These are phyloP conservation scores for Puccinia horiana DNA, from an alignment of 1,284 basidiomycete species.

Conservation along the genomic window DNA sequence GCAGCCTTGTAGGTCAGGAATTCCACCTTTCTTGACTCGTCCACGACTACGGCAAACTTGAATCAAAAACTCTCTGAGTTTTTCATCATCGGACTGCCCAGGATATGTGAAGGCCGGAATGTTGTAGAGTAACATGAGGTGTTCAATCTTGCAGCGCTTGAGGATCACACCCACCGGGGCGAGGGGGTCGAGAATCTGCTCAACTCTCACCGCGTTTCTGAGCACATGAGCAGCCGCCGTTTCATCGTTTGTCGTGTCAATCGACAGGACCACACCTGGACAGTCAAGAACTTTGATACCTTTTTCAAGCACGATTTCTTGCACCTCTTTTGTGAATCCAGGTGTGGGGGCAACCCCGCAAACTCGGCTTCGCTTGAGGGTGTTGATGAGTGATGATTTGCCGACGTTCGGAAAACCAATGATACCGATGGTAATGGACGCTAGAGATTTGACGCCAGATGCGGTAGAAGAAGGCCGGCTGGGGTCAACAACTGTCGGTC, in stretches of 20 bases:
- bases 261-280: conserved; percentile 84
- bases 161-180: conserved; percentile 84
- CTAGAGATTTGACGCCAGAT: conserved; percentile 52
- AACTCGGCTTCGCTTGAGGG: conserved; percentile 83
- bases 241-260: conserved; percentile 62
- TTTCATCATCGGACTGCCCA: conserved; percentile 60
- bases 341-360: conserved; percentile 93
- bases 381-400: conserved; percentile 93
- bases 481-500: conserved; percentile 50
- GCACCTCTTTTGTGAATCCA: conserved; percentile 91
- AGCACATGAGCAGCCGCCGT: conserved; percentile 71
- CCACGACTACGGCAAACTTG: conserved; percentile 86
- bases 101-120: conserved; percentile 69
- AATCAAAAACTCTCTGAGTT: conserved; percentile 79
- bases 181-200: conserved; percentile 86
- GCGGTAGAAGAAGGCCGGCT: not conserved
- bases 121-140: conserved; percentile 78
- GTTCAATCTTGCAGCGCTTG: conserved; percentile 67
- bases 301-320: conserved; percentile 88
- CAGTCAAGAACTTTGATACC: conserved; percentile 91
- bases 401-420: conserved; percentile 98
- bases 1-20: conserved; percentile 80
- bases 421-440: conserved; percentile 77
- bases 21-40: conserved; percentile 82
- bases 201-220: conserved; percentile 89